phyloP scores from a whole-genome alignment of 1,284 basidiomycete species.

The Peniophora sp. region DNA sequence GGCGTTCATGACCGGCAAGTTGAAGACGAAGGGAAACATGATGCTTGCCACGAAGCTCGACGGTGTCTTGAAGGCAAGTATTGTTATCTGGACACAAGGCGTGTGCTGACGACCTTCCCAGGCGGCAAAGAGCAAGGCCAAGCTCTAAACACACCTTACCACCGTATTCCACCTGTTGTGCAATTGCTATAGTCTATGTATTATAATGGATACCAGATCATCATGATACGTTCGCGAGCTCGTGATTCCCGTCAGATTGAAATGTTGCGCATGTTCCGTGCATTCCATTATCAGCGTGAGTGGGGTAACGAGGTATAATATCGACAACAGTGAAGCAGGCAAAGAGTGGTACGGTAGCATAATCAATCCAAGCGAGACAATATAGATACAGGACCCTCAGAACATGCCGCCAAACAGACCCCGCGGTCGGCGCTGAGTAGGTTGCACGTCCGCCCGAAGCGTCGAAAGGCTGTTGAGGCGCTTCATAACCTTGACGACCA shows the following conservation, averaged over 20 bases:
- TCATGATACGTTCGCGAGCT: neutral
- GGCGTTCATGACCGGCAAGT: constrained; percentile 89
- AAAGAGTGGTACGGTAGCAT: neutral
- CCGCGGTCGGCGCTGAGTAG: constrained; percentile 56
- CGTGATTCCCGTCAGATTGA: too few relatives aligned
- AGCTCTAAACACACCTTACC: constrained; percentile 17
- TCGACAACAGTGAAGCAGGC: neutral
- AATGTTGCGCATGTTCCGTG: neutral
- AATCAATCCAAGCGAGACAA: neutral
- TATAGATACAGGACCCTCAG: constrained; percentile 16
- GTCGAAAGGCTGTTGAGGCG: constrained; percentile 82
- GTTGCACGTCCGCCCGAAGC: constrained; percentile 69
- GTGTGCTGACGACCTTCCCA: constrained; percentile 8
- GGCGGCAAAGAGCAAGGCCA: constrained; percentile 31
- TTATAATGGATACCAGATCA: neutral
- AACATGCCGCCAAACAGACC: constrained; percentile 72
- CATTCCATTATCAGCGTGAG: neutral
- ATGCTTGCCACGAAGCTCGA: constrained; percentile 89
- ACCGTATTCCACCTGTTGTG: neutral
- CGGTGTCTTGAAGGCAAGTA: constrained; percentile 65
- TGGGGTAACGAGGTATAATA: neutral
- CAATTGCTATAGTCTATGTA: neutral
- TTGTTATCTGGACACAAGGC: neutral
- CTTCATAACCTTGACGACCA: constrained; percentile 69
- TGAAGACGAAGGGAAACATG: constrained; percentile 81